A percentile compares a stretch with the other conserved stretches of the same genome.
These are phyloP conservation scores for Steccherinum ochraceum DNA, from an alignment of 768 basidiomycete genomes.

Conservation along the genomic window DNA sequence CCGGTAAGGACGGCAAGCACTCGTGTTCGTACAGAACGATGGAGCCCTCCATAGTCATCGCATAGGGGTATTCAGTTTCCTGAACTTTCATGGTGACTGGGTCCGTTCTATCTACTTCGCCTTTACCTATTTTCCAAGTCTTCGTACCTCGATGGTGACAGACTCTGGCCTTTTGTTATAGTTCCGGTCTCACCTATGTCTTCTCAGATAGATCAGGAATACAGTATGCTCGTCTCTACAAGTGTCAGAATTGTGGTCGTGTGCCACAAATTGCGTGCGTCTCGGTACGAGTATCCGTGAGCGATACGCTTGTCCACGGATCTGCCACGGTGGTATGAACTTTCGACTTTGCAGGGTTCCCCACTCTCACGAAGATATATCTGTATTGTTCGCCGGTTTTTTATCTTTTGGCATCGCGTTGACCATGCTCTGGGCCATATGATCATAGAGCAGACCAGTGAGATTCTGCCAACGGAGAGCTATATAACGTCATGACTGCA, in stretches of 20 bases:
- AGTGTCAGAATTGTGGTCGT: neutral
- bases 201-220: no score
- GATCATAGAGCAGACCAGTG: no score
- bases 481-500: no score
- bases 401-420: no score
- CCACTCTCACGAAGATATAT: no score
- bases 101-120: neutral
- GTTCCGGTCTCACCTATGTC: neutral
- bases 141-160: neutral
- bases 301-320: no score
- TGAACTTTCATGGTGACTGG: neutral
- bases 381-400: no score
- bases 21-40: conserved; percentile 1
- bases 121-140: neutral
- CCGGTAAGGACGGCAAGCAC: conserved; percentile 8
- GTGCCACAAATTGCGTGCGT: neutral
- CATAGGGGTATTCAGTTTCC: neutral
- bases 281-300: neutral
- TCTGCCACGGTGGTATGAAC: no score
- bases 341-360: no score
- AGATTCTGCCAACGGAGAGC: no score
- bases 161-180: neutral
- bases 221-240: neutral
- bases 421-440: no score
- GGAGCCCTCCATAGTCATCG: neutral